Evolutionary conservation across 1,139 yeast genomes (phyloP).

Genomic region (Debaryomyces robertsiae): DNA sequence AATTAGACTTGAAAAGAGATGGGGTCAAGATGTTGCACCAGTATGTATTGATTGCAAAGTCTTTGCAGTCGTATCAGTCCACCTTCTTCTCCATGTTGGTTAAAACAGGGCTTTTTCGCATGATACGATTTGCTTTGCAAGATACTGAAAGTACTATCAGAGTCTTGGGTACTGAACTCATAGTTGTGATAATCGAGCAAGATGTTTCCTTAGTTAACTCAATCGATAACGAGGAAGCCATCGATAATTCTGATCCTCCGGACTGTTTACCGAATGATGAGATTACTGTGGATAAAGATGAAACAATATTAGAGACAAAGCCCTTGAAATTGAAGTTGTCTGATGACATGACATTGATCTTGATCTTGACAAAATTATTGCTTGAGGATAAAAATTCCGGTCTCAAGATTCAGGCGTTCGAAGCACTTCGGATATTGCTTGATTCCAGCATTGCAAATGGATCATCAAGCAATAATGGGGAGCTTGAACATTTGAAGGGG

Average conservation of each 20-base stretch:
- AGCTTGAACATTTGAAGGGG: conserved; percentile 17
- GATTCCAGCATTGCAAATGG: conserved; percentile 53
- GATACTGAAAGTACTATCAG: conserved; percentile 55
- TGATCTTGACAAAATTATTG: conserved; percentile 62
- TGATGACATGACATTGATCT: conserved; percentile 63
- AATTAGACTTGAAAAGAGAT: conserved; percentile 50
- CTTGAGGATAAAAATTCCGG: conserved; percentile 70
- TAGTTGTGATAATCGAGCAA: conserved; percentile 81
- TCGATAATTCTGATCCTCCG: conserved; percentile 41
- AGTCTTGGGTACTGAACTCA: conserved; percentile 77
- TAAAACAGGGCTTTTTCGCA: conserved; percentile 66
- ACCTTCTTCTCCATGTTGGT: conserved; percentile 68
- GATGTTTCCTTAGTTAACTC: conserved; percentile 69
- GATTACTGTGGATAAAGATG: conserved; percentile 19
- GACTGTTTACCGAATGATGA: conserved; percentile 13
- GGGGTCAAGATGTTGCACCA: conserved; percentile 84
- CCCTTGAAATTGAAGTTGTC: conserved; percentile 39
- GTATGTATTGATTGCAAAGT: conserved; percentile 73
- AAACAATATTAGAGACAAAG: conserved; percentile 21
- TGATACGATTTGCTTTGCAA: conserved; percentile 71
- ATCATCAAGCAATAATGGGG: conserved; percentile 17
- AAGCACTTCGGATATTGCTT: conserved; percentile 73
- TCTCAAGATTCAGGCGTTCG: conserved; percentile 77
- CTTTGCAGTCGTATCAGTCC: conserved; percentile 64
- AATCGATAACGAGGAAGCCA: conserved; percentile 35